phyloP scores from a whole-genome alignment of 2,329 filamentous ascomycete genomes.

The Colletotrichum godetiae region DNA sequence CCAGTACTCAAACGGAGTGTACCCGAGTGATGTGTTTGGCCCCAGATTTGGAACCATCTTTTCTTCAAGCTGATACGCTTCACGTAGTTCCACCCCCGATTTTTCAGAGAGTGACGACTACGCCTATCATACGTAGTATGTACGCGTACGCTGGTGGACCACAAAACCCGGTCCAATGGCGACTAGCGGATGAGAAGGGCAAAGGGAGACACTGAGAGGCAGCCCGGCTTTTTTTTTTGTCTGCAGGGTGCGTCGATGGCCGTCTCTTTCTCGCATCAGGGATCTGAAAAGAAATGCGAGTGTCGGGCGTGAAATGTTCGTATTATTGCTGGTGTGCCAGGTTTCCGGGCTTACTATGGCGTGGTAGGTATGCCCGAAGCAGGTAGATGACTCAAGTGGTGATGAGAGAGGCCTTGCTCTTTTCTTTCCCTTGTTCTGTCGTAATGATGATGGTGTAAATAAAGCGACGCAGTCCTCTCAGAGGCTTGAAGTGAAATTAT shows the following conservation, averaged over 20 bases:
- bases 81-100: constrained; percentile 2
- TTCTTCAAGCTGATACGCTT: constrained; percentile 28
- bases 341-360: constrained; percentile 6
- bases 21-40: constrained; percentile 36
- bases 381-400: background rate
- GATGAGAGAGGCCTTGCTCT: background rate
- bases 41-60: constrained; percentile 33
- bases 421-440: background rate
- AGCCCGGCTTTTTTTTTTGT: background rate
- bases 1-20: constrained; percentile 42
- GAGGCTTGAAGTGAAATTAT: constrained; percentile 21
- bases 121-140: constrained; percentile 29
- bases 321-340: constrained; percentile 9
- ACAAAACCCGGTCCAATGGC: constrained; percentile 18
- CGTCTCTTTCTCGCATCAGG: background rate
- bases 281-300: background rate
- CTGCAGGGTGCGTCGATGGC: constrained; percentile 18
- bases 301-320: constrained; percentile 5
- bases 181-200: background rate
- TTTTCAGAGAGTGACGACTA: constrained; percentile 27
- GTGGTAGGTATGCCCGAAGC: background rate
- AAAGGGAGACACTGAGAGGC: background rate
- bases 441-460: background rate
- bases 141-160: constrained; percentile 31
- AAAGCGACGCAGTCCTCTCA: constrained; percentile 28